phyloP scores from a whole-genome alignment of 306 rosid species.

The Aeschynomene evenia region DNA sequence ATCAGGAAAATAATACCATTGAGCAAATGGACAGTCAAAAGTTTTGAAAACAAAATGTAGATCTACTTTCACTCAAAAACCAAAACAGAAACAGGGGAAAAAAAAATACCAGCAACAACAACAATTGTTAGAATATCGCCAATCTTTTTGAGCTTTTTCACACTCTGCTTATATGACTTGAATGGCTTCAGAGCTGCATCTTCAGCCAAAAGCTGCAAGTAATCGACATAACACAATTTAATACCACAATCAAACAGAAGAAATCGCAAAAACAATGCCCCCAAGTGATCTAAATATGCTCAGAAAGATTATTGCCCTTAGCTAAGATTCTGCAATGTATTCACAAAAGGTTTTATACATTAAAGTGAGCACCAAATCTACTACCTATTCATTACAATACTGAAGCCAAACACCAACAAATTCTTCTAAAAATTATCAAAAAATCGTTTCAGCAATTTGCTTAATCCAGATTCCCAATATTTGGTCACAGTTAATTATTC shows the following conservation, averaged over 20 bases:
- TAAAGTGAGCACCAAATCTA: not conserved
- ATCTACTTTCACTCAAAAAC: slow-evolving; percentile 18
- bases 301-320: not conserved
- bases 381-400: not conserved
- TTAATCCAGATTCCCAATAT: not conserved
- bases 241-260: slow-evolving; percentile 7
- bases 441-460: slow-evolving; percentile 2
- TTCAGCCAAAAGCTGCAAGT: slow-evolving; percentile 76
- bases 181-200: slow-evolving; percentile 69
- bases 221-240: not conserved
- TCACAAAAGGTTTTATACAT: not conserved
- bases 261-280: not conserved
- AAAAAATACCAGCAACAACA: slow-evolving; percentile 61
- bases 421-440: not conserved
- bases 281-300: not conserved
- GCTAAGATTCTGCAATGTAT: not conserved
- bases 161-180: slow-evolving; percentile 79
- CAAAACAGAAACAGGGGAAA: slow-evolving; percentile 19
- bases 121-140: slow-evolving; percentile 72
- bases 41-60: not conserved
- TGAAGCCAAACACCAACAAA: not conserved
- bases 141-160: slow-evolving; percentile 47
- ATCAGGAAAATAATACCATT: not conserved
- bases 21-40: not conserved
- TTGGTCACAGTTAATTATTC: not conserved